These are phyloP conservation scores for Coelastrella sp. DNA, from an alignment of 139 green algal species.

Conservation along the genomic window DNA sequence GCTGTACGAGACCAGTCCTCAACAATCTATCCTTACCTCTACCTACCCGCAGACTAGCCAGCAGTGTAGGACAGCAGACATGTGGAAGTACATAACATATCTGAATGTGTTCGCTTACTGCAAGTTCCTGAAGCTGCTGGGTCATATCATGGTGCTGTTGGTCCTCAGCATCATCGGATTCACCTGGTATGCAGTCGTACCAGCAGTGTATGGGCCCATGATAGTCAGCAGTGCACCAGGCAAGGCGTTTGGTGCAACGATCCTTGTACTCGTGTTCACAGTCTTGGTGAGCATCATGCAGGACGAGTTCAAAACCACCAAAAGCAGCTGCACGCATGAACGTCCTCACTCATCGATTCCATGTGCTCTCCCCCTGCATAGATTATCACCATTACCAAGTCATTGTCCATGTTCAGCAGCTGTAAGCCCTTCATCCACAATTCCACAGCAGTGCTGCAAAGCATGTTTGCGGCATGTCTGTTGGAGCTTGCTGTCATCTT, in stretches of 20 bases:
- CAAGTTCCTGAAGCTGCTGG: conserved; percentile 68
- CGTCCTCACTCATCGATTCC: no score
- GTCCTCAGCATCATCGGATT: conserved; percentile 79
- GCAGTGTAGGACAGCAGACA: conserved; percentile 9
- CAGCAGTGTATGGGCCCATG: conserved; percentile 57
- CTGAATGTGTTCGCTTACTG: conserved; percentile 69
- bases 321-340: no score
- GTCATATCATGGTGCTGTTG: conserved; percentile 86
- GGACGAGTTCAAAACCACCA: no score
- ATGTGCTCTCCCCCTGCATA: no score
- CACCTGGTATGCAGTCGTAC: conserved; percentile 77
- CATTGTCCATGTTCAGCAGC: no score
- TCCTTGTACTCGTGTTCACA: conserved; percentile 64
- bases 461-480: not conserved
- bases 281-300: conserved; percentile 61
- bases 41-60: not conserved
- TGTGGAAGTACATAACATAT: conserved; percentile 43
- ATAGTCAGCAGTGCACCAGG: conserved; percentile 44
- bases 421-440: no score
- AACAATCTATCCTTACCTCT: no score
- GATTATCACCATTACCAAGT: no score
- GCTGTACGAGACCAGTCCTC: no score
- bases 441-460: no score
- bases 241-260: conserved; percentile 12
- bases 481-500: no score